Base-by-base conservation (phyloP, 768 basidiomycete species). In the Chalciporus chontae region DNA sequence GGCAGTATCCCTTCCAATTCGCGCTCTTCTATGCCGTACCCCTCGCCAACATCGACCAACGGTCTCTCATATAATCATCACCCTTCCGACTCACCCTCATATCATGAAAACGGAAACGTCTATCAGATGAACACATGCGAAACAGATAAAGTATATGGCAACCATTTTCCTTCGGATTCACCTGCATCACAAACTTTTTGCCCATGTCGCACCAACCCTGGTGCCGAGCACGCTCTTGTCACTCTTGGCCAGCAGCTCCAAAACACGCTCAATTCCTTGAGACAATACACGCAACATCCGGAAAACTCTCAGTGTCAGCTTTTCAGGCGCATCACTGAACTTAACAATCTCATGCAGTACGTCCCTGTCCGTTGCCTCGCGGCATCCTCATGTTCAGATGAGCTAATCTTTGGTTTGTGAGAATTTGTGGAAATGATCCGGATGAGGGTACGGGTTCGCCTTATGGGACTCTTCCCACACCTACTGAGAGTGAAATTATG, bases 321-420 rank as follows among this genome's bases (percentile, higher is more conserved):
- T 6, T 81, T 75, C 58, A 73, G 80, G 44, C 77, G 80, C 48
- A 80, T 85, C 51, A 67, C 75, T 41, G 83, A 87, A 54, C 72
- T 89, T 29, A 74, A 75, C 61, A 77, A 74, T 60, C 67, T 84
- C 27, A 74, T 88, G 69, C 83, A 83, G 86, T 88, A 69, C 64
- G 84, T 79, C 41, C 54, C 57, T 53, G 49, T 46, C 36, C 51
- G 37, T 52, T 50, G 61, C 68, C 66, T 70, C 62, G 55, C 60
- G 67, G 66, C 58, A 40, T 34, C 67, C 67, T 67, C 67, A 31
- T 68, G 68, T 59, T 43, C 54, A 51, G 26, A 61, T 68, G 64
- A 70, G 57, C 65, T 68, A 65, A 64, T 65, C 48, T 59, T 41
- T 40, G 40, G 45, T 50, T 21, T 41, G 52, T 66, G 68, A 67